phyloP scores from a whole-genome alignment of 2,329 filamentous ascomycete genomes.

The Colletotrichum lupini region DNA sequence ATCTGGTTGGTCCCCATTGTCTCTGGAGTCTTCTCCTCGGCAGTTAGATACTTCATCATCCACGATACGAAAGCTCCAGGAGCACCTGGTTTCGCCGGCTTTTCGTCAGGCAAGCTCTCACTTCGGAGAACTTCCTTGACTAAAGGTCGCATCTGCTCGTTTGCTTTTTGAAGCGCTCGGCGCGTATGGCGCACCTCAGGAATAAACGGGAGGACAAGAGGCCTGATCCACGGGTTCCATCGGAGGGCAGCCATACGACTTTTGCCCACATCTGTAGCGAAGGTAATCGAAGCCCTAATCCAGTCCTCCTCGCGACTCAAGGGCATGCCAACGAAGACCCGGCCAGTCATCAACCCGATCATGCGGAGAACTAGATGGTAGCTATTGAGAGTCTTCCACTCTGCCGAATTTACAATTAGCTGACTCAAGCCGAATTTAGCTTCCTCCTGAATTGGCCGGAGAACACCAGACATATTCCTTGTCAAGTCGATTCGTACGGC shows the following conservation, averaged over 20 bases:
- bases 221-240: constrained; percentile 16
- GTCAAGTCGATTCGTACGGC: constrained; percentile 33
- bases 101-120: neutral
- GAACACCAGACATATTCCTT: neutral
- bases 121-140: constrained; percentile 11
- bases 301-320: constrained; percentile 43
- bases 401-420: constrained; percentile 1
- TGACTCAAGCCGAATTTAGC: constrained; percentile 17
- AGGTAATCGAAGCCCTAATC: constrained; percentile 42
- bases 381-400: constrained; percentile 39
- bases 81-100: constrained; percentile 45
- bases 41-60: constrained; percentile 49
- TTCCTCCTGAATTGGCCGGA: constrained; percentile 31
- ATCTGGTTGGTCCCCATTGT: constrained; percentile 20
- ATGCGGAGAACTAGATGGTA: constrained; percentile 40
- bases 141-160: constrained; percentile 22
- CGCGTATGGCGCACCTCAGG: constrained; percentile 17
- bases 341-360: constrained; percentile 41
- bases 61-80: constrained; percentile 48
- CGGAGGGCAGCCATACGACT: constrained; percentile 7
- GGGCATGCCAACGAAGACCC: constrained; percentile 44
- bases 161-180: constrained; percentile 2
- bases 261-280: constrained; percentile 37
- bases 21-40: constrained; percentile 1
- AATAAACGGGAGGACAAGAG: constrained; percentile 14